Evolutionary conservation across 345 rosid genomes (phyloP), one percentile per base, ranked within the genome.

Genomic region (Eucalyptus marginata): DNA sequence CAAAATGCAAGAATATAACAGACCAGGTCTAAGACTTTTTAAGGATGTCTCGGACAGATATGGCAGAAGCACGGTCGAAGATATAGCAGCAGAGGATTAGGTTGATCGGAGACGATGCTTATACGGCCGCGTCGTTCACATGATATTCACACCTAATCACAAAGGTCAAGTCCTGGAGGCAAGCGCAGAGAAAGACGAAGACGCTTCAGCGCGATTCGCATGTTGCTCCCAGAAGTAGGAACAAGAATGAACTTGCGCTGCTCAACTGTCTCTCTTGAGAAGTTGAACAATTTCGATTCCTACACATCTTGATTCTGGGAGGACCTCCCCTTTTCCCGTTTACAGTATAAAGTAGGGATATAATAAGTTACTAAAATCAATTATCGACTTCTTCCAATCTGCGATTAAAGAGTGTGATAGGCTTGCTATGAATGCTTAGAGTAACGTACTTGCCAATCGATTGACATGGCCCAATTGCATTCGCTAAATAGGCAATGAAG

Each of bases 141-240:
- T 81, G 56, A 17, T 86, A 20, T 68, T 92, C 87, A 87, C 87
- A 89, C 62, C 91, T 91, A 88, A 87, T 89, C 87, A 92, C 91
- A 87, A 88, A 18, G 83, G 84, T 90, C 89, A 29, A 43, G 91
- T 86, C 86, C 85, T 31, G 76, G 10, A 79, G 90, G 89, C 87
- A 90, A 89, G 93, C 90, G 90, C 89, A 89, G 87, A 50, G 90
- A 91, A 91, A 88, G 89, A 86, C 31, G 76, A 90, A 44, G 68
- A 71, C 44, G 59, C 50, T 49, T 66, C 92, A 92, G 93, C 93
- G 90, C 95, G 89, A 90, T 91, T 88, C 92, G 86, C 92, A 94
- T 93, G 96, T 90, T 91, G 51, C 86, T 85, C 6, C 15, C 49
- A 22, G 47, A 13, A 87, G 88, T 86, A n/a, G 59, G 87, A 49